Evolutionary conservation across 2,329 filamentous ascomycete genomes (phyloP), one percentile per base, ranked within the genome.

Genomic region (Xylariaceae sp.): DNA sequence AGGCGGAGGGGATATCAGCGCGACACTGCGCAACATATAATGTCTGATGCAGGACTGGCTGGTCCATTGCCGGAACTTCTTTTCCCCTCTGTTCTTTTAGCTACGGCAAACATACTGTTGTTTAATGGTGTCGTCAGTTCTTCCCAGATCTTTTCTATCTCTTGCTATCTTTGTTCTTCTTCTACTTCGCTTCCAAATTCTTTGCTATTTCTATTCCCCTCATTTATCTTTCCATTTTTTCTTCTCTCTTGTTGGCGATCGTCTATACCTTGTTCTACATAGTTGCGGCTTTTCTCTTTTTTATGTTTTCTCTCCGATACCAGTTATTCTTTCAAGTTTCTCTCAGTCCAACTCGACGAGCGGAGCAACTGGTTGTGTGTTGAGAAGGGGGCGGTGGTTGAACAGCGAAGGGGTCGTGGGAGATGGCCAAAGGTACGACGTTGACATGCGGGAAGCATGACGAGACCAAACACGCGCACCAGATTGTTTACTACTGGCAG

Each of bases 221-320:
- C 23, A 62, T 63, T 57, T 60, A 67, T 64, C 55, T 69, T 57
- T 44, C 64, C 62, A 18, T 39, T 66, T 63, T 50, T 13, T 10
- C 4, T 15, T 35, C 35, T 51, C 67, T 56, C 52, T 65, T 56
- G 59, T 66, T 64, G 67, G 70, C 74, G 44, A 10, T 9, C 37
- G 37, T 42, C 45, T 78, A 82, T 82, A 82, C 81, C 80, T 83
- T 83, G 80, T 83, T 82, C 79, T 76, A 82, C 80, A 80, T 80
- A 80, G 57, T 54, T 55, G 39, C 57, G 37, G 15, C 42, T 48
- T 58, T 50, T 54, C 44, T 57, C 63, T 53, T 57, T 63, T 44
- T 35, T 67, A 58, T 55, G 57, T 66, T 61, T 60, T 67, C 59
- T 54, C 57, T 67, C 23, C 23, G 23, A 30, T 57, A 61, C 58